Evolutionary conservation across 768 basidiomycete species (phyloP).

Genomic region (Leccinum variicolor): DNA sequence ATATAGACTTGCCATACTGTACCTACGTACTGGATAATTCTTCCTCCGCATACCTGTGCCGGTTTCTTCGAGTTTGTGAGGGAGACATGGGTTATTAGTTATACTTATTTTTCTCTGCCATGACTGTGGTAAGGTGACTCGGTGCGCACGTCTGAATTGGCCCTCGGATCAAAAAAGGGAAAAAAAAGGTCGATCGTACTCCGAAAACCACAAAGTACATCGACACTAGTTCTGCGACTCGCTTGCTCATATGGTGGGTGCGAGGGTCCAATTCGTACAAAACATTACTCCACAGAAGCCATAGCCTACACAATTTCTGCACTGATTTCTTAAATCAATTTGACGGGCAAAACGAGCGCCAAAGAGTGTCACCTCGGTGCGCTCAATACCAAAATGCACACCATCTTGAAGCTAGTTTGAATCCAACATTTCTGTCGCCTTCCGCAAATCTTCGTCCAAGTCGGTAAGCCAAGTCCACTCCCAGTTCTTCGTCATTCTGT

Average conservation of each 20-base stretch:
- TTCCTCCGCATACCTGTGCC: not conserved
- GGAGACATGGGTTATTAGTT: not conserved
- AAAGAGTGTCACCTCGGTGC: not conserved
- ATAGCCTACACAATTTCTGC: too few relatives aligned
- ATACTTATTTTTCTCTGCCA: not conserved
- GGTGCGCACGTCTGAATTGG: not conserved
- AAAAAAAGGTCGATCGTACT: too few relatives aligned
- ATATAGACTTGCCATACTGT: slow-evolving; percentile 20
- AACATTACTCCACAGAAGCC: too few relatives aligned
- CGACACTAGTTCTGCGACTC: too few relatives aligned
- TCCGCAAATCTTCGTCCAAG: slow-evolving; percentile 18
- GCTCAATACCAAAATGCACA: not conserved
- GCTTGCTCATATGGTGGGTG: too few relatives aligned
- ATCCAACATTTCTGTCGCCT: slow-evolving; percentile 18
- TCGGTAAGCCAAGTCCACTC: slow-evolving; percentile 45
- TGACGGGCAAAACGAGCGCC: not conserved
- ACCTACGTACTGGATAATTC: slow-evolving; percentile 11
- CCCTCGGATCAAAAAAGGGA: too few relatives aligned
- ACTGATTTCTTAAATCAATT: not conserved
- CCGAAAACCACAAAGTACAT: too few relatives aligned
- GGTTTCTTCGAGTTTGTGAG: not conserved
- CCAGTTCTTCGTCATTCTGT: slow-evolving; percentile 49
- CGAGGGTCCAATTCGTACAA: too few relatives aligned
- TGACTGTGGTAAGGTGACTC: not conserved
- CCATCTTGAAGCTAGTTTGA: not conserved